phyloP scores from a whole-genome alignment of 257 asterid species.

The Solanum chmielewskii region DNA sequence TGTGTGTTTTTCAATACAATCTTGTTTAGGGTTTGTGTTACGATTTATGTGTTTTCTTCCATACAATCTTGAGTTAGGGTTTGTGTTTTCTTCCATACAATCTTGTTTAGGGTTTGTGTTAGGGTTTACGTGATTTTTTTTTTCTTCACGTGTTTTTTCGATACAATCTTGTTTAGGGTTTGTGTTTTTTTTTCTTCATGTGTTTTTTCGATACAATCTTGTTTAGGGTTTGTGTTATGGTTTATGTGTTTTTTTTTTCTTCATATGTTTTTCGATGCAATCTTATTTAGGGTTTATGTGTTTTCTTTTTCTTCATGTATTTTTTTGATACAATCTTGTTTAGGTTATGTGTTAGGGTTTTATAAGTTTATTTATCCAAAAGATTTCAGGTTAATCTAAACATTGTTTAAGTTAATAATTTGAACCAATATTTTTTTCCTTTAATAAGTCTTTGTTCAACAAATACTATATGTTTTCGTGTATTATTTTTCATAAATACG shows the following conservation, averaged over 20 bases:
- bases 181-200: no score
- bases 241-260: no score
- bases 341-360: background rate
- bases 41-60: no score
- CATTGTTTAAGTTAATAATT: background rate
- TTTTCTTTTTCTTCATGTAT: no score
- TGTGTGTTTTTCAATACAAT: no score
- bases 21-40: background rate
- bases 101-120: background rate
- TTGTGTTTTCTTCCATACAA: background rate
- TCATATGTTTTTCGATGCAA: no score
- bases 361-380: background rate
- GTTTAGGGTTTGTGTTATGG: no score
- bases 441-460: background rate
- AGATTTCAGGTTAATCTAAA: background rate
- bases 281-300: no score
- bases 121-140: background rate
- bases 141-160: no score
- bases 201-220: no score
- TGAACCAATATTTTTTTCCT: background rate
- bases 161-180: background rate
- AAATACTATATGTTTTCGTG: background rate
- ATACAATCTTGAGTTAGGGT: background rate
- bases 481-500: no score
- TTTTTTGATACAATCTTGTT: no score